These are phyloP conservation scores for Sanguinoderma infundibulare DNA, from an alignment of 1,284 basidiomycete species.

Conservation along the genomic window DNA sequence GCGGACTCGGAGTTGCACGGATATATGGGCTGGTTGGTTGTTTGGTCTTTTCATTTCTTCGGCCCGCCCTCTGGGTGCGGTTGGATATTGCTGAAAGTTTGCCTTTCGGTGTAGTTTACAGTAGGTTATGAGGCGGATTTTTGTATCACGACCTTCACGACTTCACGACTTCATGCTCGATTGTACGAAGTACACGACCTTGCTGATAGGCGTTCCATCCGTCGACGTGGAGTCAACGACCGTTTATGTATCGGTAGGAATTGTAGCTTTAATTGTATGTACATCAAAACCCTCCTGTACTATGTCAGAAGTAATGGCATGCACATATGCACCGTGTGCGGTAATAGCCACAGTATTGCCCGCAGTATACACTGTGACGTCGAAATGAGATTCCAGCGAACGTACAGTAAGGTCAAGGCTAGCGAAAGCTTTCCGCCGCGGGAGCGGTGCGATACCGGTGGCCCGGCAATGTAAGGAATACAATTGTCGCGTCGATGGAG, in stretches of 20 bases:
- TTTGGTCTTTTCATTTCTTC: neutral
- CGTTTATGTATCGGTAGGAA: conserved; percentile 11
- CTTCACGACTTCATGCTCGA: conserved; percentile 2
- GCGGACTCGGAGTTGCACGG: too few species aligned
- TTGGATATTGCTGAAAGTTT: neutral
- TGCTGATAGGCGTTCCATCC: neutral
- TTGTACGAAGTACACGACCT: neutral
- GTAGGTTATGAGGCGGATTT: neutral
- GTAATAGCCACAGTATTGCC: neutral
- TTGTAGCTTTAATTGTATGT: conserved; percentile 14
- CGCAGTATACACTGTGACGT: neutral
- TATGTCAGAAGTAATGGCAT: neutral
- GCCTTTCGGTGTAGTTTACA: too few species aligned
- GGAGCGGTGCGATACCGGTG: too few species aligned
- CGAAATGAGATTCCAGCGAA: too few species aligned
- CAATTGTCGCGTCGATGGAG: too few species aligned
- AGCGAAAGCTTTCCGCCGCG: too few species aligned
- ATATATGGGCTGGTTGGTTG: neutral
- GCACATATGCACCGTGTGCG: neutral
- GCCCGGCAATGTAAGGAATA: too few species aligned
- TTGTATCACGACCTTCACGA: conserved; percentile 3
- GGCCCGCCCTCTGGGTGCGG: neutral
- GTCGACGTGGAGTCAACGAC: conserved; percentile 1
- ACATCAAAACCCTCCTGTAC: neutral
- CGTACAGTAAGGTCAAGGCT: too few species aligned